Percentiles rank a stretch among this genome's conserved stretches.
phyloP scores from a whole-genome alignment of 129 eudicot species.

The Chrysanthemum seticuspe region DNA sequence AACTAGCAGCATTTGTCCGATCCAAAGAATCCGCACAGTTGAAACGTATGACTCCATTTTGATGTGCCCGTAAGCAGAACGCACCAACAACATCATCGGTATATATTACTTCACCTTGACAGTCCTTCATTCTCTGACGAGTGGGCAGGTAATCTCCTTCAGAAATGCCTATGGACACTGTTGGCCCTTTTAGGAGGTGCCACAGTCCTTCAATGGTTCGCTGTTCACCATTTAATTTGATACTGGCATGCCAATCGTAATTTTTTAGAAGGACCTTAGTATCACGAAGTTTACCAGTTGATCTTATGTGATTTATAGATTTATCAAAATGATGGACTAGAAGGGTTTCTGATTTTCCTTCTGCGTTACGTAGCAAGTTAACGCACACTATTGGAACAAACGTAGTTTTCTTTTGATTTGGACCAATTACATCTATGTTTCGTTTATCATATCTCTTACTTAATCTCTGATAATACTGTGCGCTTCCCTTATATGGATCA shows the following conservation, averaged over 20 bases:
- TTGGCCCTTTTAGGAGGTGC: slow-evolving; percentile 83
- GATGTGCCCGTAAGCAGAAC: slow-evolving; percentile 85
- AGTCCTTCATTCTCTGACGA: slow-evolving; percentile 76
- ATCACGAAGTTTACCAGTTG: slow-evolving; percentile 69
- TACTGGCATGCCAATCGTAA: slow-evolving; percentile 97
- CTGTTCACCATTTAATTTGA: slow-evolving; percentile 82
- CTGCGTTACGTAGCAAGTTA: slow-evolving; percentile 78
- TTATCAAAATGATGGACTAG: slow-evolving; percentile 92
- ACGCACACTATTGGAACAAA: slow-evolving; percentile 80
- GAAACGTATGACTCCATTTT: slow-evolving; percentile 91
- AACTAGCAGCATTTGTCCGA: slow-evolving; percentile 98
- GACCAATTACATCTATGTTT: slow-evolving; percentile 43
- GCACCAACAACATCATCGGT: slow-evolving; percentile 74
- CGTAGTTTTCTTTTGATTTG: slow-evolving; percentile 57
- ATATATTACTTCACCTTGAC: slow-evolving; percentile 81
- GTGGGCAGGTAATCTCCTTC: slow-evolving; percentile 95
- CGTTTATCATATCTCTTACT: slow-evolving; percentile 77
- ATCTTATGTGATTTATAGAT: slow-evolving; percentile 66
- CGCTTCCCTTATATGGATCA: slow-evolving; percentile 95
- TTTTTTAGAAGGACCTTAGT: slow-evolving; percentile 74
- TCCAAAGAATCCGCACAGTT: slow-evolving; percentile 99
- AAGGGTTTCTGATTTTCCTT: slow-evolving; percentile 90
- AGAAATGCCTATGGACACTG: slow-evolving; percentile 72
- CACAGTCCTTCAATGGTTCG: slow-evolving; percentile 93
- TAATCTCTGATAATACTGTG: slow-evolving; percentile 79